These are phyloP conservation scores for Pseudomassariella vexata DNA, from an alignment of 2,329 filamentous ascomycete genomes.

Conservation along the genomic window DNA sequence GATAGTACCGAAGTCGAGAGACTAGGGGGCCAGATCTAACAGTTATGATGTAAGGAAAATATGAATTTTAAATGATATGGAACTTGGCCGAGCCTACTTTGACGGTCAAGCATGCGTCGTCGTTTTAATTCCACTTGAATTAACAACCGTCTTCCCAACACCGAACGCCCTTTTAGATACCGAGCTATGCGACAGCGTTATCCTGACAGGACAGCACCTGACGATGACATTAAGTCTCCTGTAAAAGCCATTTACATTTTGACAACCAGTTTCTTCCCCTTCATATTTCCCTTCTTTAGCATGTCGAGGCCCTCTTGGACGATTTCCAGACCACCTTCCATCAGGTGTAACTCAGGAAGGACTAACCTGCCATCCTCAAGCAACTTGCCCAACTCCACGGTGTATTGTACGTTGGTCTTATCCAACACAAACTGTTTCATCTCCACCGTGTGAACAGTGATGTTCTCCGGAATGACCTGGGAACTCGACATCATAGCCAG, in stretches of 20 bases:
- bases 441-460: constrained; percentile 28
- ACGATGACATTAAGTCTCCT: too few species aligned
- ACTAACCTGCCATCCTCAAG: constrained; percentile 19
- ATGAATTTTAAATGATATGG: too few species aligned
- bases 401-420: constrained; percentile 19
- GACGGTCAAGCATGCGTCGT: too few species aligned
- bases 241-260: constrained; percentile 9
- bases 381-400: constrained; percentile 23
- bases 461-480: constrained; percentile 20
- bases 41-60: too few species aligned
- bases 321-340: constrained; percentile 26
- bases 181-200: too few species aligned
- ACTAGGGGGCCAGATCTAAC: too few species aligned
- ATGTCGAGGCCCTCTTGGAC: constrained; percentile 25
- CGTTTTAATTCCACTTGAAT: too few species aligned
- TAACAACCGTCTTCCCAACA: too few species aligned
- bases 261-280: constrained; percentile 28
- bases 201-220: too few species aligned
- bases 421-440: constrained; percentile 33
- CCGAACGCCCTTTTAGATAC: too few species aligned
- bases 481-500: constrained; percentile 26
- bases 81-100: too few species aligned
- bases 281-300: constrained; percentile 26
- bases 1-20: too few species aligned
- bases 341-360: constrained; percentile 23